Evolutionary conservation across 805 yeast genomes (phyloP).

Genomic region (Pichia cabralensis): DNA sequence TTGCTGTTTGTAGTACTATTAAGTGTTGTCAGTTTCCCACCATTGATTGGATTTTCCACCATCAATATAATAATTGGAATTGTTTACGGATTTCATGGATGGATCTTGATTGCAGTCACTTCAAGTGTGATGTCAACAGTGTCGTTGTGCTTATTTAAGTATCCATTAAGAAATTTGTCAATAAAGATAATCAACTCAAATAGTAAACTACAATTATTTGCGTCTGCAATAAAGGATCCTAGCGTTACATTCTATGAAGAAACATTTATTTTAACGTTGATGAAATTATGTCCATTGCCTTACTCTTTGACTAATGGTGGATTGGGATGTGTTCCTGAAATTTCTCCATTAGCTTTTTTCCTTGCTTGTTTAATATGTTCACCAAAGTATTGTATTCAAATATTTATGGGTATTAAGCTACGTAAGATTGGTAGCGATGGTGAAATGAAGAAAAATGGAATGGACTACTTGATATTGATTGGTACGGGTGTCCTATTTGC

Average conservation of each 20-base stretch:
- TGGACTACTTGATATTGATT: slow-evolving; percentile 57
- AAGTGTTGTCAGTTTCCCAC: slow-evolving; percentile 77
- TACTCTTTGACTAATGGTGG: slow-evolving; percentile 91
- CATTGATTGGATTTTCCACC: slow-evolving; percentile 73
- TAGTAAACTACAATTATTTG: slow-evolving; percentile 61
- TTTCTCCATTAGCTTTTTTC: slow-evolving; percentile 50
- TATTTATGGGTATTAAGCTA: slow-evolving; percentile 70
- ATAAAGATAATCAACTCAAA: slow-evolving; percentile 48
- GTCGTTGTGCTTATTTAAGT: slow-evolving; percentile 63
- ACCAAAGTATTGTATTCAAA: slow-evolving; percentile 70
- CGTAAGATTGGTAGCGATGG: slow-evolving; percentile 56
- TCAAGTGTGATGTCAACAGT: slow-evolving; percentile 64
- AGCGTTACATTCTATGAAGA: slow-evolving; percentile 36
- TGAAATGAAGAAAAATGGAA: slow-evolving; percentile 32
- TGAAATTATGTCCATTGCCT: slow-evolving; percentile 86
- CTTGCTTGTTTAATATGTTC: slow-evolving; percentile 67
- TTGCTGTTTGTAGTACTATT: slow-evolving; percentile 41
- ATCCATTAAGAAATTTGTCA: slow-evolving; percentile 48
- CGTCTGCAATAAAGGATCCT: slow-evolving; percentile 57
- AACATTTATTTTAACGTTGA: slow-evolving; percentile 55
- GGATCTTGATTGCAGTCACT: slow-evolving; percentile 63
- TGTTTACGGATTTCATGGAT: slow-evolving; percentile 79
- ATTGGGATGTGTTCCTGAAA: slow-evolving; percentile 75
- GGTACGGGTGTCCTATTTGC: slow-evolving; percentile 47
- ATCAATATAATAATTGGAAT: slow-evolving; percentile 63